Evolutionary conservation across 768 basidiomycete species (phyloP).

Genomic region (Paxillus ammoniavirescens): DNA sequence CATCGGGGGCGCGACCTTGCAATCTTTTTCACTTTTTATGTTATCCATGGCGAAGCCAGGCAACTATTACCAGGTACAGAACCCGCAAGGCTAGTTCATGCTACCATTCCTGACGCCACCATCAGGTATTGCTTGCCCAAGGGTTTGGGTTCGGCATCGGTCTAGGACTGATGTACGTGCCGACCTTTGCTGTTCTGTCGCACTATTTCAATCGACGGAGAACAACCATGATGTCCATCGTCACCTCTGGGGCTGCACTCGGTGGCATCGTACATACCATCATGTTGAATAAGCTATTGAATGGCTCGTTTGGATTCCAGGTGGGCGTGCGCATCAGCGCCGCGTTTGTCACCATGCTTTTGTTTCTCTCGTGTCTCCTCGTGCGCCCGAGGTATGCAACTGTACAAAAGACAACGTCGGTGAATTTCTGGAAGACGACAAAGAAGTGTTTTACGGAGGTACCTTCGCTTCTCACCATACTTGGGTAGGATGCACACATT

Average conservation of each 20-base stretch:
- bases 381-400: slow-evolving; percentile 33
- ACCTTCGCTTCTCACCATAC: slow-evolving; percentile 24
- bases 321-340: slow-evolving; percentile 40
- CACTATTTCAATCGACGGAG: slow-evolving; percentile 45
- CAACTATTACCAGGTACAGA: slow-evolving; percentile 34
- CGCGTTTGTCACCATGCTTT: slow-evolving; percentile 34
- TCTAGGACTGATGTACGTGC: slow-evolving; percentile 44
- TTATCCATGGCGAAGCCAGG: slow-evolving; percentile 35
- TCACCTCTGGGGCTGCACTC: slow-evolving; percentile 45
- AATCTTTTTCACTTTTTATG: slow-evolving; percentile 36
- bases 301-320: slow-evolving; percentile 45
- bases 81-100: no score
- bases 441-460: slow-evolving; percentile 23
- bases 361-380: slow-evolving; percentile 38
- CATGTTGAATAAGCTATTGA: slow-evolving; percentile 50
- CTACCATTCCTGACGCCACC: slow-evolving; percentile 14
- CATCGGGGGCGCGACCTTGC: slow-evolving; percentile 24
- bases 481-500: slow-evolving; percentile 15
- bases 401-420: not conserved
- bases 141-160: slow-evolving; percentile 43
- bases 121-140: slow-evolving; percentile 43
- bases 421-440: slow-evolving; percentile 15
- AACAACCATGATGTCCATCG: slow-evolving; percentile 44
- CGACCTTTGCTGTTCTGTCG: slow-evolving; percentile 40
- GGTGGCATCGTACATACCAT: slow-evolving; percentile 60